Evolutionary conservation across 2,329 filamentous ascomycete genomes (phyloP).

Genomic region (Neobulgaria alba): DNA sequence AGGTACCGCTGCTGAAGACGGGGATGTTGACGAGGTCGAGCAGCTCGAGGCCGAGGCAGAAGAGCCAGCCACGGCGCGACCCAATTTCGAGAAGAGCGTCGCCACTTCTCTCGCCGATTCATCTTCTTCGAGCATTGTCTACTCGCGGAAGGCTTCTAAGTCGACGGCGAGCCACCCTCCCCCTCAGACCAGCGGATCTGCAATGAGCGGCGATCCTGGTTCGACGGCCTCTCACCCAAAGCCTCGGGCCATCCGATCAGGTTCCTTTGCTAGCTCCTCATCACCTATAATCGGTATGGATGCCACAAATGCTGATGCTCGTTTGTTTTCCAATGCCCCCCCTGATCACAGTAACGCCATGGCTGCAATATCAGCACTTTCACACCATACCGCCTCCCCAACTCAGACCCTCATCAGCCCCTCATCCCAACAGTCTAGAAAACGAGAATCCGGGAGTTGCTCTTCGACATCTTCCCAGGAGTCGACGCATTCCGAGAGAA

Average conservation of each 20-base stretch:
- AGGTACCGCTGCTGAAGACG: constrained; percentile 34
- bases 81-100: constrained; percentile 47
- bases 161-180: constrained; percentile 20
- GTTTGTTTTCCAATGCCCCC: constrained; percentile 41
- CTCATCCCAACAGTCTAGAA: constrained; percentile 32
- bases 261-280: constrained; percentile 53
- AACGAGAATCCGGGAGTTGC: constrained; percentile 36
- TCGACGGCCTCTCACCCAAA: constrained; percentile 30
- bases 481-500: constrained; percentile 33
- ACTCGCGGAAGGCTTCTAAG: constrained; percentile 38
- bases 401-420: constrained; percentile 38
- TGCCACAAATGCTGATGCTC: constrained; percentile 55
- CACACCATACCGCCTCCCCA: constrained; percentile 43
- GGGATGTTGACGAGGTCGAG: constrained; percentile 37
- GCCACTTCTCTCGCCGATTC: constrained; percentile 37
- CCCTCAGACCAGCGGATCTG: constrained; percentile 34
- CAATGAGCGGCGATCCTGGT: constrained; percentile 41
- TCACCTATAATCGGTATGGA: constrained; percentile 61
- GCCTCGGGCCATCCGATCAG: constrained; percentile 49
- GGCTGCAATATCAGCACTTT: constrained; percentile 57
- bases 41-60: constrained; percentile 29
- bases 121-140: constrained; percentile 35
- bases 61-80: constrained; percentile 31
- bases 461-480: constrained; percentile 43
- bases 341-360: constrained; percentile 55